phyloP scores from a whole-genome alignment of 345 rosid genomes.

The Aegle marmelos region DNA sequence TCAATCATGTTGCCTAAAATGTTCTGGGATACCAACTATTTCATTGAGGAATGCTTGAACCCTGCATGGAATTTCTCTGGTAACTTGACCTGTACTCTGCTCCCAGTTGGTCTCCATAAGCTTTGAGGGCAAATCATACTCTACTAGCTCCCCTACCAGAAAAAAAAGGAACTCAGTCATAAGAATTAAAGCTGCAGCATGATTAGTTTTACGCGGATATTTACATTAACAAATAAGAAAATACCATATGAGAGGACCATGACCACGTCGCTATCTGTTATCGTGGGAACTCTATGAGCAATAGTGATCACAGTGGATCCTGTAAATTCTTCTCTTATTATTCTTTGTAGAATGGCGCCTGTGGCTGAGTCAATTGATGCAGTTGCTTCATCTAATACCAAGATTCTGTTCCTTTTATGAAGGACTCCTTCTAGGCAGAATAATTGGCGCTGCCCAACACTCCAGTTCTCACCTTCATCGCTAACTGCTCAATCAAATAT shows the following conservation, averaged over 20 bases:
- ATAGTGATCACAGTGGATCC: slow-evolving; percentile 67
- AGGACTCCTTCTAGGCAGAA: slow-evolving; percentile 77
- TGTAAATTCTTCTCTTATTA: slow-evolving; percentile 60
- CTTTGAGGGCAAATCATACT: slow-evolving; percentile 13
- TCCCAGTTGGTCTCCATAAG: slow-evolving; percentile 29
- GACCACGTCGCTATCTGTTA: slow-evolving; percentile 80
- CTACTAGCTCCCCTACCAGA: neutral
- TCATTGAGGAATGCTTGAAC: neutral
- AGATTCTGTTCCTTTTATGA: slow-evolving; percentile 53
- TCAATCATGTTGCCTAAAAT: too few species aligned
- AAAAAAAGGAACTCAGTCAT: neutral
- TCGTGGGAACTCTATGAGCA: slow-evolving; percentile 76
- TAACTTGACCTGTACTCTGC: slow-evolving; percentile 36
- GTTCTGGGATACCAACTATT: too few species aligned
- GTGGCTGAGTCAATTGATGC: slow-evolving; percentile 74
- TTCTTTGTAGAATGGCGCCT: slow-evolving; percentile 63
- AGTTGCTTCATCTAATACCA: slow-evolving; percentile 68
- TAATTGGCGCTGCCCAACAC: slow-evolving; percentile 72
- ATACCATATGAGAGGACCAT: slow-evolving; percentile 83
- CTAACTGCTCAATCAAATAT: slow-evolving; percentile 37
- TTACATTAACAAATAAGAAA: neutral
- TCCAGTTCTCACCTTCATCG: slow-evolving; percentile 86
- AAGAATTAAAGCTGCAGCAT: neutral
- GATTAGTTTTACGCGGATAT: neutral
- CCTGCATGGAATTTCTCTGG: slow-evolving; percentile 10